Conservation (phyloP, 768 basidiomycete genomes). For the Rhodocollybia butyracea region DNA sequence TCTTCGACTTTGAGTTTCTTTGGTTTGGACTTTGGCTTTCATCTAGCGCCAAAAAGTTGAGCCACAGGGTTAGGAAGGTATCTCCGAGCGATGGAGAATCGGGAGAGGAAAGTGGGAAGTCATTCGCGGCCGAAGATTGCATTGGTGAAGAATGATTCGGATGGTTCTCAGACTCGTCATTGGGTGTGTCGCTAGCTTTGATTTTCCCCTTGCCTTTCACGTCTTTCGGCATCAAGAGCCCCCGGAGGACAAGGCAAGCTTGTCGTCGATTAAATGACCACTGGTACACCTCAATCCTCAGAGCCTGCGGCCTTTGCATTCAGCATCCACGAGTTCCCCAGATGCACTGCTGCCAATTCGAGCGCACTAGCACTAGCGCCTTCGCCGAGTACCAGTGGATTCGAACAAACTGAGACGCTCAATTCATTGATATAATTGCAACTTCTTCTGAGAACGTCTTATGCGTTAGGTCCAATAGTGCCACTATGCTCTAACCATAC, state of each 20-base stretch:
- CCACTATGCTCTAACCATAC: no score
- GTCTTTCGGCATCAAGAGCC: conserved; percentile 12
- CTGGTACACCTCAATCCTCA: conserved; percentile 76
- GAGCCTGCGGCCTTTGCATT: conserved; percentile 44
- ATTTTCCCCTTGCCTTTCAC: conserved; percentile 42
- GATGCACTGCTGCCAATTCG: conserved; percentile 33
- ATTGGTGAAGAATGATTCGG: conserved; percentile 19
- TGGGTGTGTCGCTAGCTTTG: conserved; percentile 16
- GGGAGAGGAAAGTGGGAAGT: neutral
- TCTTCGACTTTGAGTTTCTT: conserved; percentile 30
- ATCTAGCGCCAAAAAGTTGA: neutral
- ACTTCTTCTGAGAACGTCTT: no score
- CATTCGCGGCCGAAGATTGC: conserved; percentile 29
- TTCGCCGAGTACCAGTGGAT: conserved; percentile 53
- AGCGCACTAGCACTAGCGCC: conserved; percentile 3
- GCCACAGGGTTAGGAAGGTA: conserved; percentile 2
- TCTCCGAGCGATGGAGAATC: neutral
- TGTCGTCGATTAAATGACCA: conserved; percentile 80
- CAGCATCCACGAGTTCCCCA: conserved; percentile 33
- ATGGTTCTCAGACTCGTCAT: conserved; percentile 13
- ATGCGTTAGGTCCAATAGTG: no score
- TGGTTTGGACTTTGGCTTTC: conserved; percentile 27
- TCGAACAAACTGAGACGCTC: conserved; percentile 62
- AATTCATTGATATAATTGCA: no score
- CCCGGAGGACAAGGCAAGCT: conserved; percentile 48